Evolutionary conservation across 2,329 filamentous ascomycete species (phyloP).

Genomic region (Rutstroemia sp.): DNA sequence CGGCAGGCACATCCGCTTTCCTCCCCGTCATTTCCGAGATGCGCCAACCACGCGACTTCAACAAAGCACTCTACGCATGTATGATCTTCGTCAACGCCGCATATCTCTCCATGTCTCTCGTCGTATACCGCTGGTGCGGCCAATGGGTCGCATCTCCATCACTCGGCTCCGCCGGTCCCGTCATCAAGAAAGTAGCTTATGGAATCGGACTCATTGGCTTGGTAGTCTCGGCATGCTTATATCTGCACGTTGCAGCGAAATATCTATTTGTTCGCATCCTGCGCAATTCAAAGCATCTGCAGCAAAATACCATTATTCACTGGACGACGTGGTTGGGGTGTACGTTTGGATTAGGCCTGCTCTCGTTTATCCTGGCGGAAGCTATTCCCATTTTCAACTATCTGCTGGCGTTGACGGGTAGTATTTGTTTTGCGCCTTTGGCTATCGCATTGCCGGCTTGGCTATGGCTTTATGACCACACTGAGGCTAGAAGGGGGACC

Average conservation of each 20-base stretch:
- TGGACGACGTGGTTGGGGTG: constrained; percentile 45
- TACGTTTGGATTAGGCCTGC: constrained; percentile 34
- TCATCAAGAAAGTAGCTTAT: constrained; percentile 54
- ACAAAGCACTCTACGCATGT: constrained; percentile 47
- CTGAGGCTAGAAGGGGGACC: neutral
- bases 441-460: neutral
- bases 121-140: constrained; percentile 35
- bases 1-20: constrained; percentile 52
- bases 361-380: constrained; percentile 44
- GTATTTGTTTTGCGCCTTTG: constrained; percentile 1
- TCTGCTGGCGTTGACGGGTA: constrained; percentile 1
- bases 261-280: constrained; percentile 50
- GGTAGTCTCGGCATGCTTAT: constrained; percentile 36
- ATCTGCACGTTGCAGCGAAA: constrained; percentile 44
- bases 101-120: constrained; percentile 39
- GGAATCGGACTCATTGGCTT: constrained; percentile 50
- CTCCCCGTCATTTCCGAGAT: constrained; percentile 61
- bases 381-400: constrained; percentile 48
- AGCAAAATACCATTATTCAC: constrained; percentile 43
- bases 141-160: constrained; percentile 56
- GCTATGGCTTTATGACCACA: neutral
- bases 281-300: constrained; percentile 42
- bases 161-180: constrained; percentile 51
- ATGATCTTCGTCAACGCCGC: constrained; percentile 28
- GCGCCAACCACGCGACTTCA: constrained; percentile 50